Percentiles rank a stretch among this genome's conserved stretches.
These are phyloP conservation scores for Spathaspora sp. DNA, from an alignment of 805 yeast genomes.

Conservation along the genomic window DNA sequence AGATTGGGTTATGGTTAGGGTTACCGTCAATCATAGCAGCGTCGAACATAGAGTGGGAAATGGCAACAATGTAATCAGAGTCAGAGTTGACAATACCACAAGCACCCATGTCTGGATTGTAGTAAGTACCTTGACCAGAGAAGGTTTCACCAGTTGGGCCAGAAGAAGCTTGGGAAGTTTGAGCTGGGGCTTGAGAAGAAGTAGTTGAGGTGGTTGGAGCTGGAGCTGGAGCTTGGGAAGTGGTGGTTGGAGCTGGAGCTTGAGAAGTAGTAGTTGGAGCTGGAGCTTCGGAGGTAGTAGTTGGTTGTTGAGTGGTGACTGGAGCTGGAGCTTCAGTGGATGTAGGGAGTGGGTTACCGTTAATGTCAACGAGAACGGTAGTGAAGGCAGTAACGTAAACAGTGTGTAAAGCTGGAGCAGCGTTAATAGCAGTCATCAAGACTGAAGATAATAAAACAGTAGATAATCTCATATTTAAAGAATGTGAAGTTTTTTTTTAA, in stretches of 20 bases:
- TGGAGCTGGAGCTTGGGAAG: slow-evolving; percentile 6
- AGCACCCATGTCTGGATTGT: slow-evolving; percentile 46
- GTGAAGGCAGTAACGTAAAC: slow-evolving; percentile 21
- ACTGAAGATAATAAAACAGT: slow-evolving; percentile 11
- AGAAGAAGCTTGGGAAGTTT: slow-evolving; percentile 15
- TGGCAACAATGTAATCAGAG: slow-evolving; percentile 51
- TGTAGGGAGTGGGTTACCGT: slow-evolving; percentile 9
- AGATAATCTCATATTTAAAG: slow-evolving; percentile 9
- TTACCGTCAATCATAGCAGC: slow-evolving; percentile 26
- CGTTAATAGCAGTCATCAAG: slow-evolving; percentile 14
- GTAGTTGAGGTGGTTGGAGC: slow-evolving; percentile 9
- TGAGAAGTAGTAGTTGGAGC: slow-evolving; percentile 5
- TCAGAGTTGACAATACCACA: slow-evolving; percentile 49
- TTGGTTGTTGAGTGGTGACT: slow-evolving; percentile 10
- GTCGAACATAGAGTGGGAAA: slow-evolving; percentile 41
- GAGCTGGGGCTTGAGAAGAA: slow-evolving; percentile 5
- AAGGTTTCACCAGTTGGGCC: slow-evolving; percentile 10
- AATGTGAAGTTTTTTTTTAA: background rate
- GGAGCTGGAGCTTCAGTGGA: slow-evolving; percentile 6
- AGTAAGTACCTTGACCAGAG: slow-evolving; percentile 49
- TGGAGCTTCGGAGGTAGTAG: slow-evolving; percentile 3
- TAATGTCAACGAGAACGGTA: slow-evolving; percentile 14
- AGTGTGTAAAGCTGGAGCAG: slow-evolving; percentile 24
- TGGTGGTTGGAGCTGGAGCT: slow-evolving; percentile 9
- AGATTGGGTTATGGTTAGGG: slow-evolving; percentile 45